A percentile compares a stretch with the other conserved stretches of the same genome.
Conservation (phyloP, 129 eudicot species). For the Silybum marianum region DNA sequence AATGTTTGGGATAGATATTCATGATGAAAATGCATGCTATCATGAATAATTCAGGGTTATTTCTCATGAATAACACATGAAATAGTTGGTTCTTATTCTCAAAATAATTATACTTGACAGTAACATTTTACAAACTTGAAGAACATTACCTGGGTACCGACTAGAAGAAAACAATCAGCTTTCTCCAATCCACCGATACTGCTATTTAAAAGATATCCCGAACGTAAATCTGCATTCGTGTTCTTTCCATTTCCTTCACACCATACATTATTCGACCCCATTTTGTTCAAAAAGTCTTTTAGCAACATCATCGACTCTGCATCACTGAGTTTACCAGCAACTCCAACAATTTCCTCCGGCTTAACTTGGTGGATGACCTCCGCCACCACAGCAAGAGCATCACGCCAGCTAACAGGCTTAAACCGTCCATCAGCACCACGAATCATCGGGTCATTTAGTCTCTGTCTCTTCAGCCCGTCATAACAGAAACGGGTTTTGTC, state of each 20-base stretch:
- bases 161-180: slow-evolving; percentile 83
- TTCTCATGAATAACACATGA: not conserved
- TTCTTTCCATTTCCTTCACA: slow-evolving; percentile 88
- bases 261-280: slow-evolving; percentile 90
- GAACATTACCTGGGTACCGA: slow-evolving; percentile 89
- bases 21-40: not conserved
- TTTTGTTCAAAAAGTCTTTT: slow-evolving; percentile 81
- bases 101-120: not conserved
- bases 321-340: slow-evolving; percentile 95
- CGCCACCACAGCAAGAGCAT: slow-evolving; percentile 93
- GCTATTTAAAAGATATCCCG: slow-evolving; percentile 81
- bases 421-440: slow-evolving; percentile 96
- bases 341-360: slow-evolving; percentile 90
- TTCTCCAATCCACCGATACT: slow-evolving; percentile 84
- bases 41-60: not conserved
- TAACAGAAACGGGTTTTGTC: slow-evolving; percentile 95
- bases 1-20: not conserved
- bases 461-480: slow-evolving; percentile 97
- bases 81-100: not conserved
- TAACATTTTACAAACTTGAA: not conserved
- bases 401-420: slow-evolving; percentile 83
- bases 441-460: slow-evolving; percentile 95
- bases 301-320: slow-evolving; percentile 96
- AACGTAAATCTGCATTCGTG: slow-evolving; percentile 83
- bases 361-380: slow-evolving; percentile 78